phyloP scores from a whole-genome alignment of 768 basidiomycete species.

The Chiua virens region DNA sequence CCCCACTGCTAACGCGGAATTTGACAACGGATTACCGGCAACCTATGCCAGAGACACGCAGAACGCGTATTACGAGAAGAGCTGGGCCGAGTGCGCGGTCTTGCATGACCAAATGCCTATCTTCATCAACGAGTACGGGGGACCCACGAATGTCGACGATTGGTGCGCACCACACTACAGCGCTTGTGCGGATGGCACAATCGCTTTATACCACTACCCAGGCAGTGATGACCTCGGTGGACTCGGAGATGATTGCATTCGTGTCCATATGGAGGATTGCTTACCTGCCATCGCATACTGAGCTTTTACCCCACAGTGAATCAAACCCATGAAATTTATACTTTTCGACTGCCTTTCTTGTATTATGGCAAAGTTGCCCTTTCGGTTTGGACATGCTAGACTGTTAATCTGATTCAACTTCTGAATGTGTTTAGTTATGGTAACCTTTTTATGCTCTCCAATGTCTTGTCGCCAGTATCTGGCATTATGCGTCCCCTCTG shows the following conservation, averaged over 20 bases:
- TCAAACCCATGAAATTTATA: not conserved
- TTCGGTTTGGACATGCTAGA: not conserved
- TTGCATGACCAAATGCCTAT: constrained; percentile 24
- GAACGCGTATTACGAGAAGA: constrained; percentile 25
- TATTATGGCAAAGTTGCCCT: not conserved
- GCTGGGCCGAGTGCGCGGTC: constrained; percentile 25
- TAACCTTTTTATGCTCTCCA: constrained; percentile 1
- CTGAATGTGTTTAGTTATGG: not conserved
- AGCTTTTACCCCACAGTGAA: not conserved
- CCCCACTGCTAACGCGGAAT: constrained; percentile 2
- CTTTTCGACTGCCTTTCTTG: not conserved
- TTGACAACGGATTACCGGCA: constrained; percentile 8
- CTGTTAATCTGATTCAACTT: constrained; percentile 1
- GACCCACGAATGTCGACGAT: constrained; percentile 14
- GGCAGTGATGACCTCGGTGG: constrained; percentile 4
- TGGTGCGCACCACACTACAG: constrained; percentile 26
- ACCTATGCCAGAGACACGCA: constrained; percentile 16
- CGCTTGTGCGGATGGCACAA: constrained; percentile 3
- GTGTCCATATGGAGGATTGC: constrained; percentile 14
- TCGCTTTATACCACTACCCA: constrained; percentile 12
- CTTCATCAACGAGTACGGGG: constrained; percentile 30
- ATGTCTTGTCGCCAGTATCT: not conserved
- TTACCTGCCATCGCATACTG: constrained; percentile 22
- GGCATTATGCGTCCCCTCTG: not conserved
- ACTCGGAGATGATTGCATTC: constrained; percentile 15